Base-by-base conservation (phyloP, 164 flowering plant species). In the Vitis riparia region DNA sequence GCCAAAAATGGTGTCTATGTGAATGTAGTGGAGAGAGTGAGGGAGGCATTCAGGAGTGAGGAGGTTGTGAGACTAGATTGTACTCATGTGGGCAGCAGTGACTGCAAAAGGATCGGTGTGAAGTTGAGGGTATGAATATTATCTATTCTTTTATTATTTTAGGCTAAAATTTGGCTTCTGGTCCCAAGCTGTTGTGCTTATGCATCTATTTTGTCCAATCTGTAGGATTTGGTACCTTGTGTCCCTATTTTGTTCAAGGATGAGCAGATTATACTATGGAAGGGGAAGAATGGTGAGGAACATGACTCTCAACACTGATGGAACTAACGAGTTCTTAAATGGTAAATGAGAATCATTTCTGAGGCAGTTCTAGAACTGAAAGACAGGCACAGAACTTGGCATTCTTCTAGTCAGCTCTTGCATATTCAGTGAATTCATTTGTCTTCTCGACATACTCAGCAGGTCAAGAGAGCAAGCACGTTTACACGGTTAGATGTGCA, bases 201-300 rank as follows among this genome's bases (percentile, higher is more conserved):
- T 12, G n/a, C 30, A 58, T 52, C n/a, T 56, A 30, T 50, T 16
- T 52, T 61, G 56, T 30, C 23, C 8, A 67, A 11, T 69, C 1
- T 78, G 73, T 90, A 94, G 99, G 98, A 94, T 82, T 76, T 94
- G 79, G 99, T 94, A 56, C 97, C 97, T 61, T 94, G 97, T 79
- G 82, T 90, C 57, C 98, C 98, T n/a, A 79, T 94, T 65, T 76
- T 92, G 74, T 85, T 91, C 83, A 94, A 94, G 82, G 87, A 86
- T 66, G 91, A 88, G 60, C 96, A 94, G 77, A 90, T 94, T 60
- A 80, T 94, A 59, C 80, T 92, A 32, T 94, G 99, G 99, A 83
- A 87, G 68, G 97, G 98, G 49, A 85, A 80, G 61, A 77, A 68
- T 67, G 77, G 73, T 57, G 57, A 47, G 61, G 77, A 72, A 16